phyloP scores from a whole-genome alignment of 306 rosid genomes.

The Lathyrus oleraceus region DNA sequence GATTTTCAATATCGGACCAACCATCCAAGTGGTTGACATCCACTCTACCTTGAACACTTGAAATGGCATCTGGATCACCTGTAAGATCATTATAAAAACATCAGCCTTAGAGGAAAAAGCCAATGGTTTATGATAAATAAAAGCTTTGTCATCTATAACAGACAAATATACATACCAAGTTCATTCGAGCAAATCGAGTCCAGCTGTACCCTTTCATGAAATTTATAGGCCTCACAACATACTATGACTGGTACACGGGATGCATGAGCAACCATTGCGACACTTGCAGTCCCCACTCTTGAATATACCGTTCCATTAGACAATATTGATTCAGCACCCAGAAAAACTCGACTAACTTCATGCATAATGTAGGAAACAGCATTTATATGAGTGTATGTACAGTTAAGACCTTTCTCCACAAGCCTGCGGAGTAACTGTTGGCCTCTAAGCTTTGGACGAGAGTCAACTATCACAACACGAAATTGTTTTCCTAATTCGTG shows the following conservation, averaged over 20 bases:
- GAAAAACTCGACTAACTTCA: slow-evolving; percentile 59
- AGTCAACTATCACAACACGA: slow-evolving; percentile 60
- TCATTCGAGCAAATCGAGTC: slow-evolving; percentile 68
- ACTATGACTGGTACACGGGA: slow-evolving; percentile 59
- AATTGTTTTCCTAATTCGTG: slow-evolving; percentile 59
- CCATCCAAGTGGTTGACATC: slow-evolving; percentile 55
- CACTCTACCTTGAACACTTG: slow-evolving; percentile 47
- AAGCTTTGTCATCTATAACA: background rate
- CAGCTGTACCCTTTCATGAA: slow-evolving; percentile 65
- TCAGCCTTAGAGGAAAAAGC: slow-evolving; percentile 29
- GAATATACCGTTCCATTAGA: slow-evolving; percentile 66
- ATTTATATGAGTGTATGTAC: slow-evolving; percentile 59
- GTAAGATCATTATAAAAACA: slow-evolving; percentile 37
- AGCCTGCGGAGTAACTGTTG: slow-evolving; percentile 53
- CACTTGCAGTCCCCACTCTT: slow-evolving; percentile 61
- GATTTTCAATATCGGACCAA: slow-evolving; percentile 45
- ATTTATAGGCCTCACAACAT: slow-evolving; percentile 67
- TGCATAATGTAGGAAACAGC: slow-evolving; percentile 63
- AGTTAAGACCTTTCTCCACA: slow-evolving; percentile 60
- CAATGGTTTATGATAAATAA: slow-evolving; percentile 12
- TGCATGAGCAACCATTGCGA: slow-evolving; percentile 68
- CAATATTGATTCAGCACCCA: slow-evolving; percentile 56
- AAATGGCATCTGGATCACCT: slow-evolving; percentile 57
- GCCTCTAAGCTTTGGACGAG: slow-evolving; percentile 63
- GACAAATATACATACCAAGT: slow-evolving; percentile 47